These are phyloP conservation scores for Acer yangbiense DNA, from an alignment of 345 rosid genomes.

Conservation along the genomic window DNA sequence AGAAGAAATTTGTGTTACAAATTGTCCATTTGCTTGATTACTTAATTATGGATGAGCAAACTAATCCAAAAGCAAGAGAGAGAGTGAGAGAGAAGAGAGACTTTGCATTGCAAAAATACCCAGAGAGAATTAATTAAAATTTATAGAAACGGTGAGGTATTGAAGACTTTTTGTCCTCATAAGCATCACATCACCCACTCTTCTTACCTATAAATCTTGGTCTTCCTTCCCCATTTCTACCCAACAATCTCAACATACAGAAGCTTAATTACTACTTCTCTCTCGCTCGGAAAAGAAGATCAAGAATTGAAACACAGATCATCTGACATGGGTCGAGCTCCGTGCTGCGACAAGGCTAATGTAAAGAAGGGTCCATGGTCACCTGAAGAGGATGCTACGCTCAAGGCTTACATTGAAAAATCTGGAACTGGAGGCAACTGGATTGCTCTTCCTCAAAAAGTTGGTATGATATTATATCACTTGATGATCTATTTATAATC, in stretches of 20 bases:
- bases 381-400: slow-evolving; percentile 93
- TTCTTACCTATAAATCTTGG: slow-evolving; percentile 49
- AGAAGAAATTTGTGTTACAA: slow-evolving; percentile 33
- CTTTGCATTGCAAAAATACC: slow-evolving; percentile 40
- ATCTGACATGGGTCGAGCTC: slow-evolving; percentile 85
- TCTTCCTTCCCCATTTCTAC: slow-evolving; percentile 28
- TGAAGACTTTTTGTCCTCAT: slow-evolving; percentile 40
- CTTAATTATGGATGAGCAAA: slow-evolving; percentile 39
- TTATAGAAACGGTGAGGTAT: slow-evolving; percentile 30
- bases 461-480: slow-evolving; percentile 47
- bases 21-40: slow-evolving; percentile 37
- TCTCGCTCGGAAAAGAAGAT: slow-evolving; percentile 3
- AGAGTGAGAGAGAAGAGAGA: slow-evolving; percentile 24
- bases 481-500: background rate
- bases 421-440: slow-evolving; percentile 93
- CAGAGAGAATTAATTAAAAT: slow-evolving; percentile 43
- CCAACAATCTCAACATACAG: slow-evolving; percentile 16
- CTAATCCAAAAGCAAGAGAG: slow-evolving; percentile 69
- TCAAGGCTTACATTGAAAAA: slow-evolving; percentile 80
- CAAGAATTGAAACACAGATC: background rate
- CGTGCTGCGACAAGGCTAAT: slow-evolving; percentile 93
- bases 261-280: background rate
- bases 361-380: slow-evolving; percentile 99
- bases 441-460: slow-evolving; percentile 98
- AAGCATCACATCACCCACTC: slow-evolving; percentile 35